Evolutionary conservation across 176 grass and related monocot species (phyloP).

Genomic region (Coix lacrymajobi): DNA sequence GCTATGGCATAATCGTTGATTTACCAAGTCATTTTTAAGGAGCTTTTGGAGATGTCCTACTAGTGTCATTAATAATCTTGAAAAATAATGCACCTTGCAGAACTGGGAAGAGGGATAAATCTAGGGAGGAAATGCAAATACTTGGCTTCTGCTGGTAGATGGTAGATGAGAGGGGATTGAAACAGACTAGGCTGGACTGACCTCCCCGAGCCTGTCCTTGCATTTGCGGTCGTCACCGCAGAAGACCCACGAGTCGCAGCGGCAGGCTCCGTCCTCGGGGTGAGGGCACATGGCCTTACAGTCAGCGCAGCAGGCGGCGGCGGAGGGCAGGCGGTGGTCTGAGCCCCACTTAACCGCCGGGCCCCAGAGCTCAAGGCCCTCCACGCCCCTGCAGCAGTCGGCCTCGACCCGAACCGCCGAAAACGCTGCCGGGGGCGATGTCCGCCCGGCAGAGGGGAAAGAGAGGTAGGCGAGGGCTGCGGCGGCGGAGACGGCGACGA

Average conservation of each 20-base stretch:
- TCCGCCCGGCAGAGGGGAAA: constrained; percentile 12
- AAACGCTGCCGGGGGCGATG: not conserved
- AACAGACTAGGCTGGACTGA: constrained; percentile 1
- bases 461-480: constrained; percentile 35
- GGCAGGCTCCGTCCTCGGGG: constrained; percentile 32
- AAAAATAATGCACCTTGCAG: not conserved
- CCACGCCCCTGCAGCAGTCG: constrained; percentile 53
- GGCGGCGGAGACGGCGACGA: constrained; percentile 15
- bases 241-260: constrained; percentile 90
- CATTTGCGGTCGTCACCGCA: constrained; percentile 65
- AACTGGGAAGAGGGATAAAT: not conserved
- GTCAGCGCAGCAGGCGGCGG: constrained; percentile 60
- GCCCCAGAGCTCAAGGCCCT: constrained; percentile 79
- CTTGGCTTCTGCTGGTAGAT: not conserved
- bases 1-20: not conserved
- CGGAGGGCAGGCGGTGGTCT: constrained; percentile 44
- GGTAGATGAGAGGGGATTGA: not conserved
- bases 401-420: constrained; percentile 4
- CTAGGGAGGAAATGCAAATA: not conserved
- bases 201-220: constrained; percentile 66
- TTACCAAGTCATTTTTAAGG: too few relatives aligned
- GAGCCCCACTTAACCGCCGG: constrained; percentile 58
- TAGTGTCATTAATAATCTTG: not conserved
- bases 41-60: not conserved
- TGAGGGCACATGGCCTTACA: constrained; percentile 62